Percentiles rank a stretch among this genome's conserved stretches.
phyloP scores from a whole-genome alignment of 164 flowering plant species.

The Sedum album region DNA sequence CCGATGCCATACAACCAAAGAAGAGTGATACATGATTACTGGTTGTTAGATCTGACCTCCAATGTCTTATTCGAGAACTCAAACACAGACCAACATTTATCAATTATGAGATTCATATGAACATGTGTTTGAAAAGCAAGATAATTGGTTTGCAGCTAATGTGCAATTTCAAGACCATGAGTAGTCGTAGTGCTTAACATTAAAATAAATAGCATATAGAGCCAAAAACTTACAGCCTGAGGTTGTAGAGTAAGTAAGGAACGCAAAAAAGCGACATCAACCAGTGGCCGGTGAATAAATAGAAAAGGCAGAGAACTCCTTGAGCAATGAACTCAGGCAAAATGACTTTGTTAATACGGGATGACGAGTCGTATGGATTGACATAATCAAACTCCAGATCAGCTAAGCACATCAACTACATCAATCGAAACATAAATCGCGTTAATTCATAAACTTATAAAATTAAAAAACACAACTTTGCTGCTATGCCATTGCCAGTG shows the following conservation, averaged over 20 bases:
- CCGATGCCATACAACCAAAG: neutral
- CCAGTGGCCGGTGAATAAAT: conserved; percentile 84
- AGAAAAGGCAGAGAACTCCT: conserved; percentile 53
- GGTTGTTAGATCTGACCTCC: neutral
- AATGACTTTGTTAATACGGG: conserved; percentile 62
- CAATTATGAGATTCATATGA: neutral
- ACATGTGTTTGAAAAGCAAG: too few relatives aligned
- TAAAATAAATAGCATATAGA: neutral
- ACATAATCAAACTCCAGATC: conserved; percentile 94
- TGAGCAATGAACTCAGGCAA: conserved; percentile 70
- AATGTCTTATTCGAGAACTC: neutral
- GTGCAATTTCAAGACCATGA: neutral
- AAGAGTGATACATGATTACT: neutral
- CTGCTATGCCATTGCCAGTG: too few relatives aligned
- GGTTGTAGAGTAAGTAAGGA: conserved; percentile 78
- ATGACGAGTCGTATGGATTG: conserved; percentile 86
- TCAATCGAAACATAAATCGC: neutral
- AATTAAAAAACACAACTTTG: too few relatives aligned
- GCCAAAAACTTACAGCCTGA: conserved; percentile 49
- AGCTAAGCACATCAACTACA: conserved; percentile 96
- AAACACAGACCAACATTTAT: neutral
- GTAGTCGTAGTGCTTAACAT: too few relatives aligned
- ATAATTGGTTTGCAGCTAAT: too few relatives aligned
- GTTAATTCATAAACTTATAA: too few relatives aligned
- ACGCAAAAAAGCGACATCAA: conserved; percentile 53